Evolutionary conservation across 2,329 filamentous ascomycete genomes (phyloP), one percentile per base, ranked within the genome.

Genomic region (Aureobasidium sp.): DNA sequence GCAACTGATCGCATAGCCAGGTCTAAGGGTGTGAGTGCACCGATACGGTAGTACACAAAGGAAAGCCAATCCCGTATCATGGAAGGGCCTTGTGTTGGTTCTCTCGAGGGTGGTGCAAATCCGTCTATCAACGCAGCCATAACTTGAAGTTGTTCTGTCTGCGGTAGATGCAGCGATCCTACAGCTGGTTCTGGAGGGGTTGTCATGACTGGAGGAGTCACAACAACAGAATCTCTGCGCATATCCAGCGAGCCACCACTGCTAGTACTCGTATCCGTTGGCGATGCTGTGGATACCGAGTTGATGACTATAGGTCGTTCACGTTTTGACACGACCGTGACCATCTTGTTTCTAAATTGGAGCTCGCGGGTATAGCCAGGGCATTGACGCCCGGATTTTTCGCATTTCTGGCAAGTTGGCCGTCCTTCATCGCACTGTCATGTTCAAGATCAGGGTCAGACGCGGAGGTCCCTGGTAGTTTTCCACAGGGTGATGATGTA

Each of bases 361-460:
- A 61, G 42, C 27, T 45, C 39, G 14, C 49, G 48, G 4, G 14
- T 29, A 25, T 61, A 61, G 29, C 59, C 59, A 8, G 59, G 59
- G 34, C 59, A 61, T 30, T 34, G 14, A 1, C 59, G 48, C 39
- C 59, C 59, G 13, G 48, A 37, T 41, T 61, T 61, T 47, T 37
- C 14, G 39, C 59, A 61, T 37, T 39, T 44, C 7, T 54, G 59
- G 34, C 59, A 61, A 3, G 41, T 37, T 16, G 59, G 59, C 36
- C 59, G 59, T 27, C 37, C 49, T 48, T 61, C 59, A 44, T 61
- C 59, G 39, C 59, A 61, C 59, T 61, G 42, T 55, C 37, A 39
- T 16, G n/a, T 29, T 37, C 13, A 39, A 25, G 16, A 39, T 39
- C 7, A 21, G 39, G 32, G 48, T 51, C 29, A 61, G 58, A 51